Base-by-base conservation (phyloP, 2,329 filamentous ascomycete genomes). In the Lecanoromycetidae sp. region DNA sequence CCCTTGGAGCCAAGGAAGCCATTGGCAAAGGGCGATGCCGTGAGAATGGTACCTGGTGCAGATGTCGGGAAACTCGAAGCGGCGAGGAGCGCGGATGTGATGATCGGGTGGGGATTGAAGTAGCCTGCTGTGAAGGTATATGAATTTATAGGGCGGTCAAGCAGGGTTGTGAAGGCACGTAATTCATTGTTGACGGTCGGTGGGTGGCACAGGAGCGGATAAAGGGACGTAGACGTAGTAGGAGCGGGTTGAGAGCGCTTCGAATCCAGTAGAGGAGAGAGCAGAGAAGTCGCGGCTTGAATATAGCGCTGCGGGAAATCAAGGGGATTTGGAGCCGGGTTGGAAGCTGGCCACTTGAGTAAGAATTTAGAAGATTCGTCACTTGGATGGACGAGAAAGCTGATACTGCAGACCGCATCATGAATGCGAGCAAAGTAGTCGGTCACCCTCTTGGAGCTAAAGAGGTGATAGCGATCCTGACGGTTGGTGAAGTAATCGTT, bases 51-150 rank as follows among this genome's bases (percentile, higher is more conserved):
- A 51, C 87, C 91, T 34, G 71, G 72, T 1, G 67, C 65, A 0
- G 81, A 83, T 8, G 62, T 67, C 15, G 61, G 61, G 8, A 59
- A 58, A 19, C 45, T 56, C 8, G 54, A 53, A 7, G 35, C 35
- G 19, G 51, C 30, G 40, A 98, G 78, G 0, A 98, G 72, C 0
- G 94, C 75, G 32, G 80, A 76, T 2, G 85, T 88, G 17, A 96
- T 76, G 3, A 81, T 79, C 0, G 87, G 83, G 5, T 87, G 87
- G 47, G 94, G 94, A 68, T 98, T 98, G 70, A 98, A 98, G 68
- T 98, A 98, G 44, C 91, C 91, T 0, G 91, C 91, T 1, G 91
- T 96, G 63, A 98, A 96, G 0, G 87, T 91, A 91, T 91, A 98
- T 12, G 84, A 84, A 27, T 77, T 74, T 8, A 71, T 68, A 57